phyloP scores from a whole-genome alignment of 2,329 filamentous ascomycete species.

The Penicillium sp. region DNA sequence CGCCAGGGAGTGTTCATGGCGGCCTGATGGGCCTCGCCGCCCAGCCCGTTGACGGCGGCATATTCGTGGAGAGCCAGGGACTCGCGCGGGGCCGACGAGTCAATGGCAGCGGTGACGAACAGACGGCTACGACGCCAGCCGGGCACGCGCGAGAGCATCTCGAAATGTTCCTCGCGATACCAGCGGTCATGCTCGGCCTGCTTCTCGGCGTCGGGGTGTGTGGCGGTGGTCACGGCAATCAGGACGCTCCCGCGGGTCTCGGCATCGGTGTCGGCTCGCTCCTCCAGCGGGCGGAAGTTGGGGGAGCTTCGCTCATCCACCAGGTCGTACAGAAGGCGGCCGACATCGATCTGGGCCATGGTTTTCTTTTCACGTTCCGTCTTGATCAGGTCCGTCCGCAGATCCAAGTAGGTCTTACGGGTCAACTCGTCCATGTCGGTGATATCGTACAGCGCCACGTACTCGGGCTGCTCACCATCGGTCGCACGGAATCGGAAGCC shows the following conservation, averaged over 20 bases:
- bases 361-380: constrained; percentile 60
- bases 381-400: constrained; percentile 50
- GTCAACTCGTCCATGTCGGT: constrained; percentile 69
- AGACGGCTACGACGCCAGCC: constrained; percentile 75
- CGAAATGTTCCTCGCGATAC: constrained; percentile 72
- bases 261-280: constrained; percentile 58
- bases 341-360: constrained; percentile 66
- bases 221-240: constrained; percentile 59
- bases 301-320: constrained; percentile 56
- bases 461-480: constrained; percentile 63
- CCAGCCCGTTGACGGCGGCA: constrained; percentile 63
- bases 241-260: constrained; percentile 56
- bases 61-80: constrained; percentile 73
- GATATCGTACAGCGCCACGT: constrained; percentile 79
- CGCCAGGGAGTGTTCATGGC: constrained; percentile 63
- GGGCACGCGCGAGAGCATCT: constrained; percentile 68
- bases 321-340: constrained; percentile 69
- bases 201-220: constrained; percentile 52
- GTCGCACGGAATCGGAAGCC: constrained; percentile 74
- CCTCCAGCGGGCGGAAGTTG: constrained; percentile 60
- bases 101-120: constrained; percentile 65
- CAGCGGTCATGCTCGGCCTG: constrained; percentile 63
- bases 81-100: constrained; percentile 55
- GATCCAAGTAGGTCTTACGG: constrained; percentile 61
- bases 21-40: constrained; percentile 62